These are phyloP conservation scores for Trebouxia sp. DNA, from an alignment of 139 green algal species.

Conservation along the genomic window DNA sequence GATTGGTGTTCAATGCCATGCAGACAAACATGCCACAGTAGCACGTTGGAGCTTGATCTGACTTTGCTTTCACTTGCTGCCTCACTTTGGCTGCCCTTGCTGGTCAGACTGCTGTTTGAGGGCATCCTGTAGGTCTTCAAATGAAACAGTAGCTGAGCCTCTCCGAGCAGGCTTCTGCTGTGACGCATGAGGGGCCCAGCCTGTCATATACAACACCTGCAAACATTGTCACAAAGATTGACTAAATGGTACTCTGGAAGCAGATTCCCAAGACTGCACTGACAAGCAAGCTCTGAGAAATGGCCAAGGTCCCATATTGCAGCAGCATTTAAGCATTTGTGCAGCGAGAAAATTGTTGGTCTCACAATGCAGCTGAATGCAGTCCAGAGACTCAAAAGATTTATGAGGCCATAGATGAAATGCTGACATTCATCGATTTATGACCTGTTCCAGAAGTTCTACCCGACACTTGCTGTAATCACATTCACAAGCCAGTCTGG, in stretches of 20 bases:
- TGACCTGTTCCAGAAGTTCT: not conserved
- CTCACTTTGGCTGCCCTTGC: not conserved
- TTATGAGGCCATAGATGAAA: not conserved
- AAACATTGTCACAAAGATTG: slow-evolving; percentile 16
- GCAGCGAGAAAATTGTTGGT: no score
- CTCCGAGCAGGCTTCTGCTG: slow-evolving; percentile 64
- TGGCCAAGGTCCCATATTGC: no score
- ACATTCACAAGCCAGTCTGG: no score
- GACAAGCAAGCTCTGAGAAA: no score
- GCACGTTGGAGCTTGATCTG: no score
- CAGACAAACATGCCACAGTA: no score
- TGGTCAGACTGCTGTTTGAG: slow-evolving; percentile 13
- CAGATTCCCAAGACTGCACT: no score
- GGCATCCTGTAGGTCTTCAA: slow-evolving; percentile 48
- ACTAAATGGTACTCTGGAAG: not conserved
- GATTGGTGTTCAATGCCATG: not conserved
- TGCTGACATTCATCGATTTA: not conserved
- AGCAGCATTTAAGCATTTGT: no score
- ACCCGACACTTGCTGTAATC: not conserved
- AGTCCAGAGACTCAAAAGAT: not conserved
- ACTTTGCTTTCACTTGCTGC: no score
- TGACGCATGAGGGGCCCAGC: slow-evolving; percentile 68
- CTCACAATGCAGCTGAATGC: not conserved
- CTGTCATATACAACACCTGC: slow-evolving; percentile 89
- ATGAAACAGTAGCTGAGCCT: slow-evolving; percentile 71